Conservation (phyloP, 2,329 filamentous ascomycete genomes). For the Calonectria pseudoturangicola region DNA sequence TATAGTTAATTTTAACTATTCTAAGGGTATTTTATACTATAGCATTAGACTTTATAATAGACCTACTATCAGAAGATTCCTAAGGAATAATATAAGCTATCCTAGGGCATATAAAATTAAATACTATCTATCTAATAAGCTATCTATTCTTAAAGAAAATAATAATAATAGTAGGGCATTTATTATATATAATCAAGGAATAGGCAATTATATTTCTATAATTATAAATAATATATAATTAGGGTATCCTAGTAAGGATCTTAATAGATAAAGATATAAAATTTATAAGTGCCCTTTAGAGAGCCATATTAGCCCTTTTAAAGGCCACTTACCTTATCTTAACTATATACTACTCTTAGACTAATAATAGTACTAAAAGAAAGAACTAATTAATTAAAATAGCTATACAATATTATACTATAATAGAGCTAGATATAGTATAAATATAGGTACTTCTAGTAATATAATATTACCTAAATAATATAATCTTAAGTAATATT, state of each 20-base stretch:
- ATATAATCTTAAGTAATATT: neutral
- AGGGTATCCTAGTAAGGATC: neutral
- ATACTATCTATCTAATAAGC: too few relatives aligned
- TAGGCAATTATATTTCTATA: neutral
- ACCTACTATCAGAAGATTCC: neutral
- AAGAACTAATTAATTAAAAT: neutral
- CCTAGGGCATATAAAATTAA: neutral
- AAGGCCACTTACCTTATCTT: too few relatives aligned
- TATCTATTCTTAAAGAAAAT: neutral
- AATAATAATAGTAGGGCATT: neutral
- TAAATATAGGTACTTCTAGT: neutral
- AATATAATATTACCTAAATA: neutral
- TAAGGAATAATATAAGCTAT: neutral
- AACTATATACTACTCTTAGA: too few relatives aligned
- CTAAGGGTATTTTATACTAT: neutral
- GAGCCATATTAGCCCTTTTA: too few relatives aligned
- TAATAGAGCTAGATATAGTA: neutral
- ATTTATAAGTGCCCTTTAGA: neutral
- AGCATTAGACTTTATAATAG: neutral
- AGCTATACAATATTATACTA: neutral
- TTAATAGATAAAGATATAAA: neutral
- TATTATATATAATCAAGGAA: neutral
- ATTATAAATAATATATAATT: neutral
- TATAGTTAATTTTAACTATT: neutral
- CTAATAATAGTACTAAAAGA: neutral